These are phyloP conservation scores for Cynara cardunculus DNA, from an alignment of 129 eudicot genomes.

Conservation along the genomic window DNA sequence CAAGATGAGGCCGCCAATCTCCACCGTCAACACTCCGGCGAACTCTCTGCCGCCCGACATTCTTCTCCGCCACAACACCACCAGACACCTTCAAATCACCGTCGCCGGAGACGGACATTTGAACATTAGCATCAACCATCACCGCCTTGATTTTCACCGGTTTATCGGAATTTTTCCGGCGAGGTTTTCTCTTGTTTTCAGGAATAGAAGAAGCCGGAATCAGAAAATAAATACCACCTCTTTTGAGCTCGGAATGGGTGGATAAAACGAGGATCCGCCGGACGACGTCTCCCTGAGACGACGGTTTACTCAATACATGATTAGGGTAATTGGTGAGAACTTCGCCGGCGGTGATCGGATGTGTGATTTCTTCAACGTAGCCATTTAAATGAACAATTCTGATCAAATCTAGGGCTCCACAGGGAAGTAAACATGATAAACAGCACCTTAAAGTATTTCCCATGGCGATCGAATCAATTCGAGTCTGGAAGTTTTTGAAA, in stretches of 20 bases:
- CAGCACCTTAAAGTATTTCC: conserved; percentile 82
- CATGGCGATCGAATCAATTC: conserved; percentile 26
- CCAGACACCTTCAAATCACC: conserved; percentile 15
- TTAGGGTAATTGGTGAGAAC: conserved; percentile 63
- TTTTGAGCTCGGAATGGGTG: conserved; percentile 63
- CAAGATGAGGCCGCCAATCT: conserved; percentile 65
- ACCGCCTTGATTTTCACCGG: conserved; percentile 15
- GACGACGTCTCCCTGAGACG: conserved; percentile 49
- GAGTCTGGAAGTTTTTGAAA: not conserved
- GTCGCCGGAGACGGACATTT: not conserved
- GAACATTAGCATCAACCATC: not conserved
- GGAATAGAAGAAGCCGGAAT: conserved; percentile 73
- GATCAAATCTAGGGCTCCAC: conserved; percentile 90
- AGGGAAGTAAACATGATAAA: conserved; percentile 87
- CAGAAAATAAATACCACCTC: conserved; percentile 77
- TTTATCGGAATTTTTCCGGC: conserved; percentile 14
- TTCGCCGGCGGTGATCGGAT: conserved; percentile 77
- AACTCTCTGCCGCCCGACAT: conserved; percentile 24
- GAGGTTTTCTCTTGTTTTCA: conserved; percentile 44
- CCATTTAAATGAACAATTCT: conserved; percentile 85
- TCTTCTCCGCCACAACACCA: conserved; percentile 34
- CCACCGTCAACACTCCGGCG: conserved; percentile 51
- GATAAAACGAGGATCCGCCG: conserved; percentile 60
- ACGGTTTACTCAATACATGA: conserved; percentile 66
- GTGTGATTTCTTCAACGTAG: conserved; percentile 63